A percentile compares a stretch with the other conserved stretches of the same genome.
phyloP scores from a whole-genome alignment of 148 eudicot genomes.

The Diospyros lotus region DNA sequence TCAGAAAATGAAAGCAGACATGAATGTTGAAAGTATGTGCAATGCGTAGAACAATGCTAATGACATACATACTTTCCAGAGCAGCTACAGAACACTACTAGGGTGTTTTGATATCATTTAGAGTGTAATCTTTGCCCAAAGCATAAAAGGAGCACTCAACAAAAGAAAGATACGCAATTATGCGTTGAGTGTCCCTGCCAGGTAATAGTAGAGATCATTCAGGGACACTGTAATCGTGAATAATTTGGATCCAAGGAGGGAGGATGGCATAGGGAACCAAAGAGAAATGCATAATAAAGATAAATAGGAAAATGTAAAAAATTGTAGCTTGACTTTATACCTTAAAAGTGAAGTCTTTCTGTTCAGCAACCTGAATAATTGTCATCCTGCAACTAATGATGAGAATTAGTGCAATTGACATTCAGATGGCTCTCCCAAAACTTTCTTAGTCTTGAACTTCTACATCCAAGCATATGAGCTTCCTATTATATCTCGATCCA shows the following conservation, averaged over 20 bases:
- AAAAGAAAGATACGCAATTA: neutral
- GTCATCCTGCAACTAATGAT: neutral
- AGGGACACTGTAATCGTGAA: too few species aligned
- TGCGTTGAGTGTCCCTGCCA: neutral
- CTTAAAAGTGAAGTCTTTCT: neutral
- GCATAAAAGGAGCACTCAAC: neutral
- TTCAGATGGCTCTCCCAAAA: neutral
- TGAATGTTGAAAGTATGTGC: neutral
- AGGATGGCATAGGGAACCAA: neutral
- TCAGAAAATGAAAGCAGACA: neutral
- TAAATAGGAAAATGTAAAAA: neutral
- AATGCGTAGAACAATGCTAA: neutral
- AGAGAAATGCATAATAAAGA: neutral
- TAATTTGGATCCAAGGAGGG: too few species aligned
- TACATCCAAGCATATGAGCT: too few species aligned
- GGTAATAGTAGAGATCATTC: neutral
- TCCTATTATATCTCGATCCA: conserved; percentile 13
- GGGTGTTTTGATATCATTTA: neutral
- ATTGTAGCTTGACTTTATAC: neutral
- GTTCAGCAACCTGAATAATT: neutral
- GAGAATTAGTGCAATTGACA: neutral
- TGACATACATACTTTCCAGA: neutral
- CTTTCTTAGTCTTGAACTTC: neutral
- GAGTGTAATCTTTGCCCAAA: neutral
- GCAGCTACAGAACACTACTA: neutral